Evolutionary conservation across 169 alveolate species (phyloP), one percentile per base, ranked within the genome.

Genomic region (Blepharisma undulans): DNA sequence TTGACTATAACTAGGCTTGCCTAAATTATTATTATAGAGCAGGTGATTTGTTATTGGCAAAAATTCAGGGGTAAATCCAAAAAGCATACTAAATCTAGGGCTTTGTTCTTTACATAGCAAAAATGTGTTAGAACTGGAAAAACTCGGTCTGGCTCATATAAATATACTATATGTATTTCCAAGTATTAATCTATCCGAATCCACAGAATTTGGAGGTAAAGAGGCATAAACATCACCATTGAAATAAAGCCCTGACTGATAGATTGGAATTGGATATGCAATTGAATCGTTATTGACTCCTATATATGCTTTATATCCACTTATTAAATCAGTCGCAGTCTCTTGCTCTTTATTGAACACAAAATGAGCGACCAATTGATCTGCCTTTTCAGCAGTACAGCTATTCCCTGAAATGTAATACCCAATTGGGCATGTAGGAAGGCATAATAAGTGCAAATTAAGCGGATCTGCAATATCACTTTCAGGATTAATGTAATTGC

Each of bases 241-340:
- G 19, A 82, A 82, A 19, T 10, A 82, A 21, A 36, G 22, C 8
- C 89, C 89, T 6, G 76, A 30, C 29, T 32, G 30, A 36, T 82
- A 36, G 3, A 59, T 18, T 4, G 89, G 89, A n/a, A n/a, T 19
- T 21, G 89, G 89, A 72, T 82, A 66, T 4, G 8, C 16, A 30
- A 29, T 30, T 8, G 25, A 25, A 25, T 30, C 33, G 19, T 4
- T 6, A 5, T 22, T 36, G 6, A 72, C 8, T 5, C 89, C 89
- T n/a, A 82, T 82, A 29, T 82, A 82, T 4, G 89, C 72, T n/a
- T 18, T 48, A 59, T 82, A 82, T 10, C 25, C 89, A 21, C 89
- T 32, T 82, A 30, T 30, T 5, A 29, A 19, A 30, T 82, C 89
- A 22, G 33, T 14, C 34, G 19, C 4, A 4, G 12, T 29, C 6